Percentiles rank a stretch among this genome's conserved stretches.
Evolutionary conservation across 352 stramenopile species (phyloP).

Genomic region (Phytophthora chlamydospora): DNA sequence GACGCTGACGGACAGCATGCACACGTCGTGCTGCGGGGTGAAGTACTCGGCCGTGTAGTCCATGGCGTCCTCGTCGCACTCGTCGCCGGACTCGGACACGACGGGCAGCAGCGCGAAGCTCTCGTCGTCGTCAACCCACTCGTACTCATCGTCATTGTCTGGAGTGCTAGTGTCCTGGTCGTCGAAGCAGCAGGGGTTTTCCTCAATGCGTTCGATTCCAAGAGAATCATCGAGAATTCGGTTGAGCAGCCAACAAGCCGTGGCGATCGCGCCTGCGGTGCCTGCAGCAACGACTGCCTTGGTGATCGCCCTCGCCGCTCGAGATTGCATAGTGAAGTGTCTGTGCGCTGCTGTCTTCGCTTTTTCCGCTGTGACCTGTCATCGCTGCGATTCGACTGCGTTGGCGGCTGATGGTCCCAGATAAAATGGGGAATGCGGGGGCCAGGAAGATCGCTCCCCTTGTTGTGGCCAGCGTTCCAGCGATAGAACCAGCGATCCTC

Average conservation of each 20-base stretch:
- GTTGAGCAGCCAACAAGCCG: conserved; percentile 31
- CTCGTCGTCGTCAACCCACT: conserved; percentile 5
- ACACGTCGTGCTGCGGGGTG: conserved; percentile 33
- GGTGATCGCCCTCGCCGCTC: conserved; percentile 21
- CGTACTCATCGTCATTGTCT: neutral
- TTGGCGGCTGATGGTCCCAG: conserved; percentile 14
- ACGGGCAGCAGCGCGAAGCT: conserved; percentile 27
- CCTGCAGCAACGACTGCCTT: conserved; percentile 25
- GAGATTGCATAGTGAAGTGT: conserved; percentile 29
- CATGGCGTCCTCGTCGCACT: conserved; percentile 18
- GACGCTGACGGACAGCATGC: conserved; percentile 32
- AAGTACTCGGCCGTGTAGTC: conserved; percentile 37
- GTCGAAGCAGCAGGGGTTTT: neutral
- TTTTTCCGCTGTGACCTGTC: conserved; percentile 24
- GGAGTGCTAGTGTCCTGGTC: neutral
- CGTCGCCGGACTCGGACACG: conserved; percentile 31
- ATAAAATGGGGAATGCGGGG: conserved; percentile 10
- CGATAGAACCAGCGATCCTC: neutral
- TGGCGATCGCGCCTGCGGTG: conserved; percentile 29
- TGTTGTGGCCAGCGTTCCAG: conserved; percentile 19
- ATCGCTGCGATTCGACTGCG: conserved; percentile 1
- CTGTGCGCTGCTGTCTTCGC: conserved; percentile 8
- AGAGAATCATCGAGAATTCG: conserved; percentile 17
- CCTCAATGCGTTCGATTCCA: conserved; percentile 8
- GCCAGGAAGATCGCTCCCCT: neutral